Conservation (phyloP, 441 rosid genomes). For the Daphne laureola region DNA sequence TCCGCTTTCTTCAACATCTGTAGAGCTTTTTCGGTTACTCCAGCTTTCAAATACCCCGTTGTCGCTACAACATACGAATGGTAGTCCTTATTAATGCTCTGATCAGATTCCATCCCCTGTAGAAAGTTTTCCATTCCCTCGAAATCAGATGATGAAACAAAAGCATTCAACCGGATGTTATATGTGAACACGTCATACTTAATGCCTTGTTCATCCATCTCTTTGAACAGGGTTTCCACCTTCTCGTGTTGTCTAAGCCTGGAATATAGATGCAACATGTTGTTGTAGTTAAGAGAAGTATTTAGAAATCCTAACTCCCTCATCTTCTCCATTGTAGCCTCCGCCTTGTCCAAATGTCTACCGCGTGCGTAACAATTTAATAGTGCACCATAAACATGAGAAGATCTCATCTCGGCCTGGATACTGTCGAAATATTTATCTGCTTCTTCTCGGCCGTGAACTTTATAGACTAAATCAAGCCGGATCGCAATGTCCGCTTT, state of each 20-base stretch:
- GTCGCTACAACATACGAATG: constrained; percentile 22
- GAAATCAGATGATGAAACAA: constrained; percentile 18
- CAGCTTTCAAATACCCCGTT: constrained; percentile 29
- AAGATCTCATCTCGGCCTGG: constrained; percentile 17
- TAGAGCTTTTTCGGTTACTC: constrained; percentile 26
- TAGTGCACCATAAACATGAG: constrained; percentile 33
- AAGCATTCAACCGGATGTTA: constrained; percentile 31
- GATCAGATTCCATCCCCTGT: constrained; percentile 26
- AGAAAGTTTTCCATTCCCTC: constrained; percentile 35
- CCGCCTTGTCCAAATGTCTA: constrained; percentile 33
- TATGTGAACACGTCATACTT: constrained; percentile 17
- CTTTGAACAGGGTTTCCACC: constrained; percentile 26
- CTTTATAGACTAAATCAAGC: constrained; percentile 41
- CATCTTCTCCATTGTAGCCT: constrained; percentile 27
- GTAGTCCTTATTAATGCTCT: constrained; percentile 21
- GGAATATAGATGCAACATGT: constrained; percentile 29
- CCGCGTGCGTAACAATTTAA: constrained; percentile 28
- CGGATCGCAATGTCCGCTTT: constrained; percentile 26
- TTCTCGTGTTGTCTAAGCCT: constrained; percentile 25
- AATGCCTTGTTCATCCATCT: constrained; percentile 35
- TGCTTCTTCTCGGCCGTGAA: constrained; percentile 28
- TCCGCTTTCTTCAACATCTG: constrained; percentile 25
- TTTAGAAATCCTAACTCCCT: constrained; percentile 21
- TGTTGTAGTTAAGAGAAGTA: constrained; percentile 24
- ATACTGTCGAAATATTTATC: constrained; percentile 30